Evolutionary conservation across 2,329 filamentous ascomycete species (phyloP).

Genomic region (Pezicula radicicola): DNA sequence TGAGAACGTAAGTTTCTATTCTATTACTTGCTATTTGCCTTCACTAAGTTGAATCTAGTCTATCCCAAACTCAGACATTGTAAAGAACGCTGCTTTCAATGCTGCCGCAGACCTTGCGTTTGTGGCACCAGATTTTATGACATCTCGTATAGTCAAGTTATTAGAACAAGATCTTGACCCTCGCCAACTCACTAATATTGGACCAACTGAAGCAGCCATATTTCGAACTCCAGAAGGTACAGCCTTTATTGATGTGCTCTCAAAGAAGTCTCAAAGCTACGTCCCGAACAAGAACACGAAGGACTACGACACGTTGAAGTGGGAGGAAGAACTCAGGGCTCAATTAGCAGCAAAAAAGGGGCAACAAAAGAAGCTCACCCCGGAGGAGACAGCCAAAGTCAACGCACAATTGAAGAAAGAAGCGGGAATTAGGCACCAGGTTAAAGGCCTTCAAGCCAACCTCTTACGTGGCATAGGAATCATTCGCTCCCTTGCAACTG

Average conservation of each 20-base stretch:
- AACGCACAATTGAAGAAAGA: conserved; percentile 90
- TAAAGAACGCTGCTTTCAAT: conserved; percentile 72
- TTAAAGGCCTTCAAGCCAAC: conserved; percentile 66
- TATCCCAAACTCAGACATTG: conserved; percentile 31
- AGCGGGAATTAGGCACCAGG: conserved; percentile 69
- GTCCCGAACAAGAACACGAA: conserved; percentile 85
- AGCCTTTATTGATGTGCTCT: conserved; percentile 85
- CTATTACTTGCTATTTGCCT: background rate
- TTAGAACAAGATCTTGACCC: conserved; percentile 72
- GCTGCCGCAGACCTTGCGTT: conserved; percentile 91
- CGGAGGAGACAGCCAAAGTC: conserved; percentile 87
- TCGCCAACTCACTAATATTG: conserved; percentile 66
- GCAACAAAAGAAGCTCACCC: conserved; percentile 81
- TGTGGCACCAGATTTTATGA: conserved; percentile 80
- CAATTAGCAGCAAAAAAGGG: conserved; percentile 94
- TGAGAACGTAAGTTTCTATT: conserved; percentile 46
- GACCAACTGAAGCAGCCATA: conserved; percentile 87
- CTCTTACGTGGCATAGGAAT: conserved; percentile 83
- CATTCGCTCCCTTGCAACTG: conserved; percentile 75
- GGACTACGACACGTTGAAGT: conserved; percentile 94
- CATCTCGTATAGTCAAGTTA: conserved; percentile 70
- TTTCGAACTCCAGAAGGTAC: conserved; percentile 88
- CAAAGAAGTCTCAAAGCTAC: conserved; percentile 69
- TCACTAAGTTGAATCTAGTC: conserved; percentile 14
- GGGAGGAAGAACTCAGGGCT: conserved; percentile 87